Evolutionary conservation across 768 basidiomycete genomes (phyloP), one percentile per base, ranked within the genome.

Genomic region (Lactarius deliciosus): DNA sequence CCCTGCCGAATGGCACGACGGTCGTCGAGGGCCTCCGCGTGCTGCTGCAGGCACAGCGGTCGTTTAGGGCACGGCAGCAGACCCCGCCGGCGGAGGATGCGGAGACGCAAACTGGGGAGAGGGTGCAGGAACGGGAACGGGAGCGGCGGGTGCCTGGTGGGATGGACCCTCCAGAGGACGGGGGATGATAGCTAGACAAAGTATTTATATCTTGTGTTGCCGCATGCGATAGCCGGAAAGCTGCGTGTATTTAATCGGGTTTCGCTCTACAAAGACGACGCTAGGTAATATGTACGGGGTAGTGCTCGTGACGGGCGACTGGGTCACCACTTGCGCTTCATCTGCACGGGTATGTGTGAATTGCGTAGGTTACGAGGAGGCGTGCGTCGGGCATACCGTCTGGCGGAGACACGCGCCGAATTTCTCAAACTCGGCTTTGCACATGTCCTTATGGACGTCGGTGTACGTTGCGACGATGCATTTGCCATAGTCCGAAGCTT

Each of bases 401-500:
- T 85, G 80, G 57, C 87, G 86, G 38, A 99, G 77, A 75, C 96
- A 99, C 38, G 83, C 80, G 47, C 87, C 89, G 76, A 98, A 99
- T 69, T 85, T 85, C 15, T 80, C 80, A 68, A 97, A 98, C 76
- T 98, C 94, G 2, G 84, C 83, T 60, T 85, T 85, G 79, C 96
- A 99, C 71, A 86, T 84, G 71, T 92, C 91, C 75, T 90, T 90
- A 66, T 80, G 85, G 6, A 94, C 89, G 68, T 98, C 96, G 34
- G 85, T 85, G 76, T 97, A 96, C 5, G 85, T 85, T 1, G 86
- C 83, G 34, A 90, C 79, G 56, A 98, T 87, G 77, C 96, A 99
- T 79, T 89, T 89, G 28, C 94, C 96, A 75, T 99, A 99, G 6
- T 77, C 80, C 4, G 85, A 76, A 32, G 95, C 94, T 73, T 94